These are phyloP conservation scores for Boletus tomentosulus DNA, from an alignment of 768 basidiomycete species.

Conservation along the genomic window DNA sequence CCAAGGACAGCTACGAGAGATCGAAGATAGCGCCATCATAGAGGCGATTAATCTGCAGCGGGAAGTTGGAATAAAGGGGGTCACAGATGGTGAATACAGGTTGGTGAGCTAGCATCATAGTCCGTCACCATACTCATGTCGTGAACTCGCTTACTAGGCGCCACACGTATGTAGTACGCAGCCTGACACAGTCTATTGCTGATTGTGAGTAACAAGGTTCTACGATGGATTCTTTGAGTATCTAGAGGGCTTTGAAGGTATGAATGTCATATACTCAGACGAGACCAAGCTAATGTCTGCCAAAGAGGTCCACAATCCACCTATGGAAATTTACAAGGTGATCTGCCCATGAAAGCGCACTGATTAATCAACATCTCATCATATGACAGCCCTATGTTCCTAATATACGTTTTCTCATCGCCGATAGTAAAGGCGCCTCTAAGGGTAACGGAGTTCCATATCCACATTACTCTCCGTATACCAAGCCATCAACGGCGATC, in stretches of 20 bases:
- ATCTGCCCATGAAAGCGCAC: neutral
- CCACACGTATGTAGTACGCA: slow-evolving; percentile 16
- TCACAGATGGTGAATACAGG: slow-evolving; percentile 42
- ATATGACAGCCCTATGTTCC: neutral
- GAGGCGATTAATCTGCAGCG: slow-evolving; percentile 37
- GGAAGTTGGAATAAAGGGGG: slow-evolving; percentile 35
- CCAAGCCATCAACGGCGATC: slow-evolving; percentile 18
- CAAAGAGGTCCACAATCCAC: neutral
- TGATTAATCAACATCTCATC: neutral
- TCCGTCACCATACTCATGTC: no score
- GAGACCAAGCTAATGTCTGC: neutral
- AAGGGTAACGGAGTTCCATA: no score
- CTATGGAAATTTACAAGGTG: neutral
- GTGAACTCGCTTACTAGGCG: no score
- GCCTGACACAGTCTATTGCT: slow-evolving; percentile 6
- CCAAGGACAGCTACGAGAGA: slow-evolving; percentile 27
- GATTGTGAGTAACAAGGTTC: slow-evolving; percentile 11
- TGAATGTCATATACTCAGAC: neutral
- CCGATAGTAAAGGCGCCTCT: slow-evolving; percentile 10
- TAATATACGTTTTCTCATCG: slow-evolving; percentile 17
- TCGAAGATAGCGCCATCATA: slow-evolving; percentile 38
- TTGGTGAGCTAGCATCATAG: neutral
- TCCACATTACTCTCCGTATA: slow-evolving; percentile 4
- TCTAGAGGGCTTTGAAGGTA: neutral
- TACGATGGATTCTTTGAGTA: neutral